Evolutionary conservation across 2,329 filamentous ascomycete species (phyloP).

Genomic region (Ophiostoma ips): DNA sequence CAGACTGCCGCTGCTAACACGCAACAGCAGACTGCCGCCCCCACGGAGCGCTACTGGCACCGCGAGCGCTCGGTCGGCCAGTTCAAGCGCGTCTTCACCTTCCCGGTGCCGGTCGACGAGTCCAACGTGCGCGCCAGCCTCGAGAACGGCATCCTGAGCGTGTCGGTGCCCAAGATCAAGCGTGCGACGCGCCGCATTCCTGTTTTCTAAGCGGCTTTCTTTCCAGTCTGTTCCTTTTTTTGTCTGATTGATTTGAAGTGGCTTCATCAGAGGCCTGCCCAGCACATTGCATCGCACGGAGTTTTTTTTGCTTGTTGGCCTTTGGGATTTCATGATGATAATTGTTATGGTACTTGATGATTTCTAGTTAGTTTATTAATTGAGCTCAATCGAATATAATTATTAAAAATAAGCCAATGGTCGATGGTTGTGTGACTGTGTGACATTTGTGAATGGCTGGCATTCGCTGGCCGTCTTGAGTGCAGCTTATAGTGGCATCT

Average conservation of each 20-base stretch:
- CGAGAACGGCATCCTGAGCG: constrained; percentile 50
- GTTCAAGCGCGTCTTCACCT: constrained; percentile 55
- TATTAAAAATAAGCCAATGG: too few relatives aligned
- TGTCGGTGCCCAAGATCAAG: constrained; percentile 54
- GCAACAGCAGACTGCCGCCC: not conserved
- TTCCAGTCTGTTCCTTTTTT: not conserved
- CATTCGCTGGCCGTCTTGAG: too few relatives aligned
- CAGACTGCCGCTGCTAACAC: constrained; percentile 7
- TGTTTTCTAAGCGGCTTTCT: constrained; percentile 31
- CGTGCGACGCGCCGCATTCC: constrained; percentile 40
- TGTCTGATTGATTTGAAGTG: too few relatives aligned
- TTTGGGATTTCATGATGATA: too few relatives aligned
- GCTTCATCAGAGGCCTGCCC: too few relatives aligned
- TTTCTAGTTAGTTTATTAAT: too few relatives aligned
- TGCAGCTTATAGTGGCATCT: too few relatives aligned
- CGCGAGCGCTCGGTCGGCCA: constrained; percentile 51
- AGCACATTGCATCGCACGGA: constrained; percentile 2
- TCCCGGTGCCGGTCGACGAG: constrained; percentile 50
- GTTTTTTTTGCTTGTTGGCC: too few relatives aligned
- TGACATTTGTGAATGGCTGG: too few relatives aligned
- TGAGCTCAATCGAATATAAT: too few relatives aligned
- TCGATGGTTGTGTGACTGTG: too few relatives aligned
- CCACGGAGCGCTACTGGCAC: constrained; percentile 45
- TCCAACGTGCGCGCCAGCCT: constrained; percentile 47
- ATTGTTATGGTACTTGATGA: too few relatives aligned